Evolutionary conservation across 2,329 filamentous ascomycete genomes (phyloP), one percentile per base, ranked within the genome.

Genomic region (Verticillium alfalfae): DNA sequence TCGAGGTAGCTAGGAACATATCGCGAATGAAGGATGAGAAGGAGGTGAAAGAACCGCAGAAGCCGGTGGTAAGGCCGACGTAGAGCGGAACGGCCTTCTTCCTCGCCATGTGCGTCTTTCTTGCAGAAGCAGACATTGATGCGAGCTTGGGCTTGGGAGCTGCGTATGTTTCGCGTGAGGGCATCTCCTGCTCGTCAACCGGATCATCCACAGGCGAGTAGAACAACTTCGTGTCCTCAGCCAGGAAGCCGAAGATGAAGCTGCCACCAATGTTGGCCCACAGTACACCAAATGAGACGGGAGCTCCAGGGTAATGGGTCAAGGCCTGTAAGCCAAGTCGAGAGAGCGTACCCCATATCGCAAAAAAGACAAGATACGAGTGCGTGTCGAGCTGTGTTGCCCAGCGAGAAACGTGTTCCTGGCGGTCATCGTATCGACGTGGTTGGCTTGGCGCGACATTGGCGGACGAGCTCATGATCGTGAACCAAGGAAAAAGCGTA

Each of bases 51-150:
- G 90, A 93, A 64, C 94, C 92, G 69, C 92, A 96, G 73, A 95
- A 95, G 12, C 90, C 94, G 0, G 90, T 96, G 0, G 91, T 86
- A 6, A 97, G 84, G 58, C 91, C 93, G 62, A 96, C 89, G 71
- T 96, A 97, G 0, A 97, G 80, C 0, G 94, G 93, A 34, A 96
- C 90, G 0, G 90, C 91, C 78, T 96, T 96, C 72, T 97, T 97
- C 34, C 81, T 76, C 5, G 86, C 80, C 41, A 83, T 73, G 70
- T 90, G 85, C 1, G 80, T 81, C 70, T 88, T 84, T 67, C 81
- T 83, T 5, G 79, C 79, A 2, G 79, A 76, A 7, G 73, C 71
- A 8, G 4, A 81, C 66, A 61, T 82, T 75, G 16, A 76, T 65
- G 60, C 62, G 60, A 62, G 16, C 55, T 18, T 52, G 13, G 8